Evolutionary conservation across 2,329 filamentous ascomycete species (phyloP), one percentile per base, ranked within the genome.

Genomic region (Scortechinia acanthostroma): DNA sequence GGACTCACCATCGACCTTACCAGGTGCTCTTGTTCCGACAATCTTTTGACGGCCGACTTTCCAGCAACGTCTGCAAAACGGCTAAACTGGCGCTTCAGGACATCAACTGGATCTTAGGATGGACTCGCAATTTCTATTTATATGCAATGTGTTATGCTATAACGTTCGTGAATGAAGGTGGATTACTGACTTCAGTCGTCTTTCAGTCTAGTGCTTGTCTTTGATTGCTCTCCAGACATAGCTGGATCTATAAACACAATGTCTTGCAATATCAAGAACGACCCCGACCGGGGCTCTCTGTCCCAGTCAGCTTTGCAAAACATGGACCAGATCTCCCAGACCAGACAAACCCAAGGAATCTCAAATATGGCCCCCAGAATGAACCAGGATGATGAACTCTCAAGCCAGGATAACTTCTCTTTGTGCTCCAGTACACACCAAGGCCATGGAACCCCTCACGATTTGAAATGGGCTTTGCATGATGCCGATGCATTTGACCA

Each of bases 361-460:
- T 55, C 61, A 55, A 62, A 60, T 52, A 55, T 64, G 54, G 51
- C 58, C 53, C 59, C 64, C 51, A 61, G 58, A 55, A 53, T 55
- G 50, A 46, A 57, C 56, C 62, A 64, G 58, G 63, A 66, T 63
- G 60, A 65, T 62, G 63, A 67, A 47, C 55, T 65, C 49, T 61
- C 61, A 45, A 62, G 58, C 54, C 61, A 62, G 54, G 63, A 64
- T 57, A 60, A 52, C 50, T 64, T 64, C 50, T 63, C 63, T 48
- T 58, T 65, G 49, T 63, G 60, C 55, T 65, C 64, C 52, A 63
- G 54, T 53, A 56, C 59, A 46, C 54, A 55, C 48, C 58, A 55
- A 53, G 52, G 50, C 56, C 55, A 55, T 54, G 59, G 58, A 53
- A 58, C 50, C 33, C 48, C 58, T 48, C 57, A 58, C 51, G 62